Evolutionary conservation across 164 flowering plant species (phyloP).

Genomic region (Nymphaea colorata): DNA sequence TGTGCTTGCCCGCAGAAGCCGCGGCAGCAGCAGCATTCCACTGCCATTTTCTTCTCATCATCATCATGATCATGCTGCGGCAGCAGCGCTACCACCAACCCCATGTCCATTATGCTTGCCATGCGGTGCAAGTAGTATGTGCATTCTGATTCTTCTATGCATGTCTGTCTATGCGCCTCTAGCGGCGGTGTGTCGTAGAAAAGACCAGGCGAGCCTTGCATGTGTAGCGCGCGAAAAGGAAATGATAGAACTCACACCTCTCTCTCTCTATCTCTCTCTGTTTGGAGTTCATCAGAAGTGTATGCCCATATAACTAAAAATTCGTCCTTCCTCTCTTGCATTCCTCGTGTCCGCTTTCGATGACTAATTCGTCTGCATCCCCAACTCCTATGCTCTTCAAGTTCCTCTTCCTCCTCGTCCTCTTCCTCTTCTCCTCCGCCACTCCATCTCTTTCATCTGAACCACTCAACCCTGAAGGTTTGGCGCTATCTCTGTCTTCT

Average conservation of each 20-base stretch:
- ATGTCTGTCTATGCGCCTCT: not conserved
- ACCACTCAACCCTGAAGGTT: conserved; percentile 81
- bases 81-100: too few relatives aligned
- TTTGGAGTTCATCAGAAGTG: not conserved
- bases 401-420: conserved; percentile 10
- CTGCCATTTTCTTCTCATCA: not conserved
- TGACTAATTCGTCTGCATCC: not conserved
- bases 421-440: conserved; percentile 12
- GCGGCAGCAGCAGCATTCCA: not conserved
- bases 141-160: not conserved
- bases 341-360: not conserved
- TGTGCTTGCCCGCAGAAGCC: not conserved
- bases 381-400: conserved; percentile 19
- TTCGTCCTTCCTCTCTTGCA: not conserved
- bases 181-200: not conserved
- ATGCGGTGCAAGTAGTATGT: not conserved
- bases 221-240: not conserved
- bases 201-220: not conserved
- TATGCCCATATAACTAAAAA: not conserved
- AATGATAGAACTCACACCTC: not conserved
- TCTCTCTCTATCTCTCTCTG: not conserved
- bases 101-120: not conserved
- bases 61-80: too few relatives aligned
- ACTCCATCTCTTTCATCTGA: conserved; percentile 35
- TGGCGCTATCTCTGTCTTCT: not conserved